phyloP scores from a whole-genome alignment of 2,329 filamentous ascomycete genomes.

The Pseudogymnoascus pannorum region DNA sequence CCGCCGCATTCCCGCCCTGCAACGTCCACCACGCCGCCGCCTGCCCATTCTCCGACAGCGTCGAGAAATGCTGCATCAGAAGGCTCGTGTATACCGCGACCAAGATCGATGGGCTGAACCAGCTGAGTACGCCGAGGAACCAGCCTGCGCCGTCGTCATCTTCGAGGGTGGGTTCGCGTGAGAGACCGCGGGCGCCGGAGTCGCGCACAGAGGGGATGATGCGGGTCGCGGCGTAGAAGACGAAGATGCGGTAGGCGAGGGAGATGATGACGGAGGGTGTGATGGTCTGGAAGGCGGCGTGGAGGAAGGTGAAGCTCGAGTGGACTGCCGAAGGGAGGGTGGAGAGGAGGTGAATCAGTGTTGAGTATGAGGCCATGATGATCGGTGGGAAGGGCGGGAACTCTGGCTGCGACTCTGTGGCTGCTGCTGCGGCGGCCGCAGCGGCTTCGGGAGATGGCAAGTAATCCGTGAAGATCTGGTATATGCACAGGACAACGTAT shows the following conservation, averaged over 20 bases:
- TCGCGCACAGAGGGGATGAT: constrained; percentile 93
- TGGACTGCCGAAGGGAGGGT: constrained; percentile 77
- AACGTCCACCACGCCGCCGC: constrained; percentile 72
- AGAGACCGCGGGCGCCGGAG: constrained; percentile 72
- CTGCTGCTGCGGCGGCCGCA: constrained; percentile 43
- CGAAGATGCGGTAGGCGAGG: constrained; percentile 84
- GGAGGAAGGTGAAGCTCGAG: constrained; percentile 76
- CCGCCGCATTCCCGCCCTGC: constrained; percentile 72
- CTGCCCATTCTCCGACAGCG: constrained; percentile 55
- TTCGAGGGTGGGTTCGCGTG: constrained; percentile 77
- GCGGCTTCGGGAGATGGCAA: constrained; percentile 65
- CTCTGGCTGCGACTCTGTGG: constrained; percentile 57
- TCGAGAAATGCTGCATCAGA: constrained; percentile 89
- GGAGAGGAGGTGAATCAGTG: constrained; percentile 74
- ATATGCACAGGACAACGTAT: constrained; percentile 96
- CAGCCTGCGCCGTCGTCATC: constrained; percentile 77
- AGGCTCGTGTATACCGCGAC: constrained; percentile 96
- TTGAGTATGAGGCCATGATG: constrained; percentile 97
- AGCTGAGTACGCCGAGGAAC: constrained; percentile 75
- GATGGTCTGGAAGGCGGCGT: constrained; percentile 89
- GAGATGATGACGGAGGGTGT: constrained; percentile 95
- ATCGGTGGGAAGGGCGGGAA: constrained; percentile 95
- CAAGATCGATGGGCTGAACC: constrained; percentile 90
- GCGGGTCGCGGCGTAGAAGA: constrained; percentile 89
- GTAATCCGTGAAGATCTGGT: constrained; percentile 99